Evolutionary conservation across 768 basidiomycete genomes (phyloP).

Genomic region (Suillus subalutaceus): DNA sequence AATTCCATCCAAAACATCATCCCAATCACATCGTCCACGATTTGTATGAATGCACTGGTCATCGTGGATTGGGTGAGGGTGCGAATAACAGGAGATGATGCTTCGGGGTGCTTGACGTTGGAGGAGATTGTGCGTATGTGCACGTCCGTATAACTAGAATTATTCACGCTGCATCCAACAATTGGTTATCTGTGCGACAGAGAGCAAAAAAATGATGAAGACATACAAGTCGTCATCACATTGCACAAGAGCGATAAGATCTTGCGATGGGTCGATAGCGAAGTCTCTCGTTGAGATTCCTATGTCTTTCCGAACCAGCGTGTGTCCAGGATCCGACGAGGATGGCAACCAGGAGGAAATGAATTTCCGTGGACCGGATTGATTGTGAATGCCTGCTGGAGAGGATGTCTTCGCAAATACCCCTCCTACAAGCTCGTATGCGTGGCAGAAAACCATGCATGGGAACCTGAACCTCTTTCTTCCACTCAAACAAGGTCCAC

Average conservation of each 20-base stretch:
- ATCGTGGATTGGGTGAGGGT: slow-evolving; percentile 26
- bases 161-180: not conserved
- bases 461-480: slow-evolving; percentile 23
- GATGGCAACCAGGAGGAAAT: slow-evolving; percentile 26
- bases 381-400: slow-evolving; percentile 13
- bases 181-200: not conserved
- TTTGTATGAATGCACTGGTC: slow-evolving; percentile 46
- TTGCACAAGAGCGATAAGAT: slow-evolving; percentile 51
- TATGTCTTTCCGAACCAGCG: slow-evolving; percentile 37
- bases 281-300: slow-evolving; percentile 53
- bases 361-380: slow-evolving; percentile 30
- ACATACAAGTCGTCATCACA: slow-evolving; percentile 26
- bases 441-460: slow-evolving; percentile 43
- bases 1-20: slow-evolving; percentile 42
- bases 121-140: slow-evolving; percentile 49
- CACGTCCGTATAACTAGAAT: slow-evolving; percentile 33
- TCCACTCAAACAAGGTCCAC: slow-evolving; percentile 39
- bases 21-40: slow-evolving; percentile 57
- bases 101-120: slow-evolving; percentile 45
- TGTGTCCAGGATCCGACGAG: slow-evolving; percentile 9
- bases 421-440: slow-evolving; percentile 66
- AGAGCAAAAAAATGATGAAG: not conserved
- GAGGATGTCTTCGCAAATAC: slow-evolving; percentile 50
- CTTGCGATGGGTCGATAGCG: slow-evolving; percentile 68
- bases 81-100: slow-evolving; percentile 33